Base-by-base conservation (phyloP, 805 yeast species). In the Cyberlindnera bimundalis region DNA sequence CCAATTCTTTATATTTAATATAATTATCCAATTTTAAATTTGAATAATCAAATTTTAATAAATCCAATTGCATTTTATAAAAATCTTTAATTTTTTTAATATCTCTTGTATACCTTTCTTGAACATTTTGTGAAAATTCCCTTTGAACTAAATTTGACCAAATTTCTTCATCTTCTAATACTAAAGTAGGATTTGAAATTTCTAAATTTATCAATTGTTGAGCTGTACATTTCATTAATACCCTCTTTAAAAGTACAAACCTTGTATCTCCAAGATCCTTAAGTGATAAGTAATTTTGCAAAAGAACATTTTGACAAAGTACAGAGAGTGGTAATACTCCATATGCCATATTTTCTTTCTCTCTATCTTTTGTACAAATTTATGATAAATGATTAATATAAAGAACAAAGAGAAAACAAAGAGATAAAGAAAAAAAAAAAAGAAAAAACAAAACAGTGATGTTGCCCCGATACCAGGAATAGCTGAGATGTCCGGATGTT, bases 91-190 rank as follows among this genome's bases (percentile, higher is more conserved):
- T 46, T 31, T 55, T 55, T 2, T 17, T 8, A 2, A 32, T 13
- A 36, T 55, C 55, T 4, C 60, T 48, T 1, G 61, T 52, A 40
- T 40, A 67, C 6, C 58, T 42, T 19, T 61, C 62, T 23, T 53
- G 60, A 5, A 59, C 53, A 48, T 61, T 56, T n/a, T 56, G 56
- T 2, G 70, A 67, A 43, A 61, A 67, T 17, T 68, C 65, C 28
- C 45, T 53, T 34, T 50, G 52, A 7, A 68, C 33, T 17, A 62
- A 41, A 3, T 47, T 40, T 4, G 40, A 40, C 73, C 73, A 68
- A 2, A 64, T 41, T 10, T 59, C 60, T 34, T 65, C 69, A 47
- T 67, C 71, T 28, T 68, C 71, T 32, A 68, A 55, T 1, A 66
- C 48, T 19, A 62, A 51, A 16, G 49, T 42, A 1, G 62, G 61